Evolutionary conservation across 768 basidiomycete genomes (phyloP).

Genomic region (Podaxis pistillaris): DNA sequence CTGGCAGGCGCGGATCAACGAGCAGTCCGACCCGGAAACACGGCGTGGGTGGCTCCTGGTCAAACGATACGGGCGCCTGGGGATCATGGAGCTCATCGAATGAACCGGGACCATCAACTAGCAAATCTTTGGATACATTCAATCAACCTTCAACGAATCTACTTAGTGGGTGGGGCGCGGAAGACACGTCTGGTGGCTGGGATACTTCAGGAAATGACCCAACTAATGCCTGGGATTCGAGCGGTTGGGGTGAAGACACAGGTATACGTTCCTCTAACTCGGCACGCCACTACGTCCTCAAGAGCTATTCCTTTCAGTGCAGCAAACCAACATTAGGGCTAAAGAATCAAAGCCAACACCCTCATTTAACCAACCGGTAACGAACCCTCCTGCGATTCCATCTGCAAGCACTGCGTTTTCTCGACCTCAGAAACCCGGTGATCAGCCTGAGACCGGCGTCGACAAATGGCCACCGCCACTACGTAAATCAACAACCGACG

Average conservation of each 20-base stretch:
- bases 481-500: not conserved
- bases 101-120: not conserved
- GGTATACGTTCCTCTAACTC: not conserved
- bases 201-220: not conserved
- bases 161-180: not conserved
- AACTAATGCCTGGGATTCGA: not conserved
- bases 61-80: not conserved
- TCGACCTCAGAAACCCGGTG: not conserved
- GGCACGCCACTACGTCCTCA: not conserved
- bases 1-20: not conserved
- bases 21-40: not conserved
- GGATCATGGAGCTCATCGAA: not conserved
- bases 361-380: not conserved
- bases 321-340: not conserved
- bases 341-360: not conserved
- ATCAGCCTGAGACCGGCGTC: not conserved
- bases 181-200: not conserved
- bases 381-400: not conserved
- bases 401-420: not conserved
- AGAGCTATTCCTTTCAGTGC: not conserved
- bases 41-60: not conserved
- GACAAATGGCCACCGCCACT: not conserved
- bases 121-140: not conserved
- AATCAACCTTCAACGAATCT: not conserved
- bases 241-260: not conserved